These are phyloP conservation scores for Globisporangium echinulatum DNA, from an alignment of 352 stramenopile species.

Conservation along the genomic window DNA sequence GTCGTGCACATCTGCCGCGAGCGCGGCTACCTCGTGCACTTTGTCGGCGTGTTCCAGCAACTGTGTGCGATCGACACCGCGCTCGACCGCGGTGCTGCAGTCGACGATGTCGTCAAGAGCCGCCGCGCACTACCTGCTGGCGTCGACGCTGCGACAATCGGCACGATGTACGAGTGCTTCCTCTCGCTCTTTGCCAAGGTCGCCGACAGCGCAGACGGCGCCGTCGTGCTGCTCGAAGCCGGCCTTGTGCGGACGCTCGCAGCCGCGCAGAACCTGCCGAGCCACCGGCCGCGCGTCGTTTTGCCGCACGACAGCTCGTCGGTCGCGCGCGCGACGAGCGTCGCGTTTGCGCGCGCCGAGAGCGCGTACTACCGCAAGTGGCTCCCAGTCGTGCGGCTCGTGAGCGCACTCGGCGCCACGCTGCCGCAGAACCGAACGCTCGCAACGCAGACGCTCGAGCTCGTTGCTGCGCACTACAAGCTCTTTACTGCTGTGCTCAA, in stretches of 20 bases:
- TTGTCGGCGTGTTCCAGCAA: constrained; percentile 72
- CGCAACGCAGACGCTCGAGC: constrained; percentile 44
- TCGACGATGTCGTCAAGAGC: constrained; percentile 31
- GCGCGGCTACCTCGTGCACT: constrained; percentile 72
- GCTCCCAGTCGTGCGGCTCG: constrained; percentile 58
- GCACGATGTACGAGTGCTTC: constrained; percentile 79
- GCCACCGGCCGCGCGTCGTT: constrained; percentile 58
- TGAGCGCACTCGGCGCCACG: constrained; percentile 51
- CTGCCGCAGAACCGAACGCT: constrained; percentile 67
- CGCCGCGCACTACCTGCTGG: constrained; percentile 34
- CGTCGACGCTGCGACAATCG: constrained; percentile 61
- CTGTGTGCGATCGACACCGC: constrained; percentile 63
- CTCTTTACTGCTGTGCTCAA: constrained; percentile 65
- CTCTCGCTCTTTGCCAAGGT: constrained; percentile 73
- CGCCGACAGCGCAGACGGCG: constrained; percentile 52
- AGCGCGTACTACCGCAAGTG: constrained; percentile 71
- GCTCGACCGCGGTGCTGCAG: constrained; percentile 36
- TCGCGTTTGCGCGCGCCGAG: constrained; percentile 55
- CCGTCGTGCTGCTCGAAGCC: constrained; percentile 61
- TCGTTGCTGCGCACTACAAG: constrained; percentile 67
- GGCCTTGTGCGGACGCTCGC: constrained; percentile 60
- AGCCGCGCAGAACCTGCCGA: constrained; percentile 56
- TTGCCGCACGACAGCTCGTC: constrained; percentile 26
- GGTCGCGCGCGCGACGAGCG: constrained; percentile 24
- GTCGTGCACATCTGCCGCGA: constrained; percentile 60